phyloP scores from a whole-genome alignment of 2,329 filamentous ascomycete genomes.

The Aspergillus nomiae region DNA sequence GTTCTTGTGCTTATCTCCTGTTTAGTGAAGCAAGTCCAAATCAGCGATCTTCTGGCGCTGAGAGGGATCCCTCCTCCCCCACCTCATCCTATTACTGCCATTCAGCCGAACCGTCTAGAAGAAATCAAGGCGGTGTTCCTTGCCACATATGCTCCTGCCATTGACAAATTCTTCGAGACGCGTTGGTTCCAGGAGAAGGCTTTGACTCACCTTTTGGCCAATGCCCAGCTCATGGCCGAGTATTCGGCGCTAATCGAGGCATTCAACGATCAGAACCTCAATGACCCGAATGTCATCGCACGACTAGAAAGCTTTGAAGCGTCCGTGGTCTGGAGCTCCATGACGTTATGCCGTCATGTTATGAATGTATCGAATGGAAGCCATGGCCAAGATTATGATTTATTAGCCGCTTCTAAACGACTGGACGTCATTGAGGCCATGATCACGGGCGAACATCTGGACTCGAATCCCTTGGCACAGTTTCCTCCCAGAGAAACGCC shows the following conservation, averaged over 20 bases:
- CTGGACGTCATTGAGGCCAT: slow-evolving; percentile 76
- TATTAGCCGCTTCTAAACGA: slow-evolving; percentile 67
- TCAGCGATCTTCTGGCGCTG: slow-evolving; percentile 71
- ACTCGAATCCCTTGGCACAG: slow-evolving; percentile 50
- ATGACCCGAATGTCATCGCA: slow-evolving; percentile 39
- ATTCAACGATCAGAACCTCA: slow-evolving; percentile 43
- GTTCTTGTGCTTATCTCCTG: slow-evolving; percentile 42
- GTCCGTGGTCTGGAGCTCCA: slow-evolving; percentile 62
- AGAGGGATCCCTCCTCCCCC: slow-evolving; percentile 62
- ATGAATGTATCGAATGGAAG: slow-evolving; percentile 39
- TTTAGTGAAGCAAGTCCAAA: slow-evolving; percentile 66
- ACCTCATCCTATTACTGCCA: slow-evolving; percentile 53
- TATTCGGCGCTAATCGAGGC: slow-evolving; percentile 65
- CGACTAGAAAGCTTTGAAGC: slow-evolving; percentile 57
- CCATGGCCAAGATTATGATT: slow-evolving; percentile 55
- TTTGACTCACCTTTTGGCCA: slow-evolving; percentile 54
- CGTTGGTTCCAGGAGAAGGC: slow-evolving; percentile 72
- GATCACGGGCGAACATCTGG: slow-evolving; percentile 69
- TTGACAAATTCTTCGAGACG: slow-evolving; percentile 78
- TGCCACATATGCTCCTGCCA: slow-evolving; percentile 72
- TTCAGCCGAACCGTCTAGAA: slow-evolving; percentile 54
- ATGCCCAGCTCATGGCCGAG: slow-evolving; percentile 64
- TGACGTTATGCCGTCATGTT: slow-evolving; percentile 54
- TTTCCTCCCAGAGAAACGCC: slow-evolving; percentile 43
- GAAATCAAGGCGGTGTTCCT: slow-evolving; percentile 73